phyloP scores from a whole-genome alignment of 1,139 yeast genomes.

The Sugiyamaella pinicola region DNA sequence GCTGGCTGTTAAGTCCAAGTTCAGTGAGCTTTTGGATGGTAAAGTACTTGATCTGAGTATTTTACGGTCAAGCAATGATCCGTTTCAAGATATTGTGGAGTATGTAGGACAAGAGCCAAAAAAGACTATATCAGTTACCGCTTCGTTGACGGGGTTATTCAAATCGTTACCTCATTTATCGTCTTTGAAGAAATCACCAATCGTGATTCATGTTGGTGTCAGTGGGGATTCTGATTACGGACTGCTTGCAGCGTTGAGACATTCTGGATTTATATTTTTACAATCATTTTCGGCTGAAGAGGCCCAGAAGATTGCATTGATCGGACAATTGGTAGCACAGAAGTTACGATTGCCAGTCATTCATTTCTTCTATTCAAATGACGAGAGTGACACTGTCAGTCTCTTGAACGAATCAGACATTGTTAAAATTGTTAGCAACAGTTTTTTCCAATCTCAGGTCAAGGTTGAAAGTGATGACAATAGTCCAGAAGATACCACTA shows the following conservation, averaged over 20 bases:
- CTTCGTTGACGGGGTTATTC: conserved; percentile 58
- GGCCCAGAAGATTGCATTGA: conserved; percentile 54
- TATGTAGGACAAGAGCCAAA: conserved; percentile 23
- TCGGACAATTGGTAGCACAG: conserved; percentile 60
- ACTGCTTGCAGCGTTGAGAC: conserved; percentile 68
- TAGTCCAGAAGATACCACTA: neutral
- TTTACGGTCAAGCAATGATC: conserved; percentile 56
- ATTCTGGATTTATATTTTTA: conserved; percentile 62
- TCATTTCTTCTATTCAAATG: conserved; percentile 54
- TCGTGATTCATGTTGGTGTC: conserved; percentile 65
- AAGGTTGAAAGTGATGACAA: neutral
- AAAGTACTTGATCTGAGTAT: conserved; percentile 35
- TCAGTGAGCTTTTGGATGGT: conserved; percentile 36
- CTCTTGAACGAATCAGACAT: conserved; percentile 2
- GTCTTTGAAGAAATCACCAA: conserved; percentile 48
- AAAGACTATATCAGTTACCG: conserved; percentile 40
- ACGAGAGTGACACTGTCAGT: conserved; percentile 18
- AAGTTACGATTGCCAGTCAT: conserved; percentile 58
- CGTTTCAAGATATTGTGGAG: conserved; percentile 50
- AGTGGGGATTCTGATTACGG: conserved; percentile 54
- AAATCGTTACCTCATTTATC: conserved; percentile 62
- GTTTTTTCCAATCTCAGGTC: neutral
- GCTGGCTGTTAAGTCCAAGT: conserved; percentile 46
- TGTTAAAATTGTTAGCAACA: neutral
- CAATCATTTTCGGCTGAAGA: conserved; percentile 64